Evolutionary conservation across 371 early-diverging fungal genomes (phyloP).

Genomic region (Mortierella sp.): DNA sequence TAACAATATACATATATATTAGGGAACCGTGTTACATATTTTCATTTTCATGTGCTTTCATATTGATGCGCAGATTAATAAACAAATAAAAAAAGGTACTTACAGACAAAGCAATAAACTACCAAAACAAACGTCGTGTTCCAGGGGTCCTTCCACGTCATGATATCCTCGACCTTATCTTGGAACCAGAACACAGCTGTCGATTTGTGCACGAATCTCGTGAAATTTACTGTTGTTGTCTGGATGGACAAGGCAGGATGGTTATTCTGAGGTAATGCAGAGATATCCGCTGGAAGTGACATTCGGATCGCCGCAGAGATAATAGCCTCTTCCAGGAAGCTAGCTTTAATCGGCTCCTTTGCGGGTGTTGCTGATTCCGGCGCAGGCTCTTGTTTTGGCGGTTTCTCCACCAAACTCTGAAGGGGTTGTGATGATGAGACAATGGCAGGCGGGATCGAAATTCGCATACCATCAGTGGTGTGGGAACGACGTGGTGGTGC

Average conservation of each 20-base stretch:
- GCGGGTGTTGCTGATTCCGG: constrained; percentile 22
- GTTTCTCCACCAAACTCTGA: constrained; percentile 33
- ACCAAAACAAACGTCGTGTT: constrained; percentile 57
- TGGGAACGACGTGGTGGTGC: constrained; percentile 22
- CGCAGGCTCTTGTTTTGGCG: constrained; percentile 1
- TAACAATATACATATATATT: too few relatives aligned
- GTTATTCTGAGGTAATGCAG: constrained; percentile 37
- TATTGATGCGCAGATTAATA: background rate
- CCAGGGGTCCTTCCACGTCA: constrained; percentile 59
- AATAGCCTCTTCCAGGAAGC: constrained; percentile 48
- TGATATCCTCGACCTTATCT: constrained; percentile 52
- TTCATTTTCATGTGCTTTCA: too few relatives aligned
- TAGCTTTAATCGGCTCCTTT: constrained; percentile 20
- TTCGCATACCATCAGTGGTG: constrained; percentile 26
- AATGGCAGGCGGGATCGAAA: constrained; percentile 39
- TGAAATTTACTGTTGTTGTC: constrained; percentile 54
- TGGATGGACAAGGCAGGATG: constrained; percentile 56
- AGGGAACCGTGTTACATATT: too few relatives aligned
- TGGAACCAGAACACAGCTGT: constrained; percentile 54
- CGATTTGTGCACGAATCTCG: constrained; percentile 58
- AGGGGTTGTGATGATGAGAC: constrained; percentile 42
- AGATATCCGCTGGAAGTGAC: constrained; percentile 37
- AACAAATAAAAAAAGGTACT: constrained; percentile 9
- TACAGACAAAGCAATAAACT: constrained; percentile 58
- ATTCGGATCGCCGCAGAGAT: constrained; percentile 56